Evolutionary conservation across 176 grass and related monocot species (phyloP), one percentile per base, ranked within the genome.

Genomic region (Otatea glauca): DNA sequence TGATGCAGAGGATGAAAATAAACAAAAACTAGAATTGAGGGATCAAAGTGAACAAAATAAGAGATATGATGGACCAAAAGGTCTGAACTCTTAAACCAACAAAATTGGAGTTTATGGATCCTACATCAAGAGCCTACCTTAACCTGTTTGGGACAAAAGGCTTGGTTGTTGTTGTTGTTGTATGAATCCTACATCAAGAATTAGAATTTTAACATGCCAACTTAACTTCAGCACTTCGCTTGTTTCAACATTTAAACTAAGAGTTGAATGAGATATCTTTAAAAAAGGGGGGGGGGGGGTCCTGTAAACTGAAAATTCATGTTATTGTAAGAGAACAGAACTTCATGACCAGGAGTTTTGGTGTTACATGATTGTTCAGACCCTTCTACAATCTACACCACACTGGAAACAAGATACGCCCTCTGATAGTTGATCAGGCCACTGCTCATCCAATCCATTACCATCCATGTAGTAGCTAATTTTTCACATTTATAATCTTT

Each of bases 41-140:
- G 47, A 74, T 74, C 48, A 37, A 74, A 54, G 25, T 35, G 25
- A 56, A 75, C 7, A 75, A 55, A 75, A 56, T 54, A n/a, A 21
- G 29, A 53, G 71, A 63, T 2, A 24, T 29, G 60, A 63, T 63
- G 24, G 23, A 29, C 29, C 29, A 29, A 29, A 29, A 29, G 29
- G 29, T 29, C 29, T 29, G 29, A 29, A 29, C 29, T 29, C 29
- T 29, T 1, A 29, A 29, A 29, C 29, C 29, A 29, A 29, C 29
- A 29, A 29, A 29, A 29, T 29, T 29, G 29, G 29, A 29, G 29
- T 29, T 29, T 29, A 29, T 29, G 29, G 29, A 29, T 29, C 29
- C 29, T 29, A 29, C 29, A 29, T 29, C 29, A 29, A 29, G 29
- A 29, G 29, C 29, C 29, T 29, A 29, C 29, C 29, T 1, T 1